Percentiles rank a stretch among this genome's conserved stretches.
Evolutionary conservation across 108 stramenopile genomes (phyloP).

Genomic region (Fistulifera solaris): DNA sequence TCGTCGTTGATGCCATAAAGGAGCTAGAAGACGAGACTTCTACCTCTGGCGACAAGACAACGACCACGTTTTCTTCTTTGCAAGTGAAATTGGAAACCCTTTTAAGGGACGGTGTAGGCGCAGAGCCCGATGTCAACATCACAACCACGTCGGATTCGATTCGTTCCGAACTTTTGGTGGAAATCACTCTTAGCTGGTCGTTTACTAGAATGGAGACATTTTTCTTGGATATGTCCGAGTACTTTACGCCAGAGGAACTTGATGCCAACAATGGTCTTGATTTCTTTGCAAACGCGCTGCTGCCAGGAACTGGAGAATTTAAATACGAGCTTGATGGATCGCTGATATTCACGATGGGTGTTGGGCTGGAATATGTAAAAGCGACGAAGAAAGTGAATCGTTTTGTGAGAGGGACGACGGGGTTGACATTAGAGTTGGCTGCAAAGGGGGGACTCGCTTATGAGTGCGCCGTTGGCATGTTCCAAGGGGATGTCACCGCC

Average conservation of each 20-base stretch:
- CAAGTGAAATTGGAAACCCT: conserved; percentile 14
- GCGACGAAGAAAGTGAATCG: conserved; percentile 7
- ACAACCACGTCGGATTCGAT: conserved; percentile 6
- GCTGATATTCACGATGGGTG: conserved; percentile 13
- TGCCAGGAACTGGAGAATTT: conserved; percentile 10
- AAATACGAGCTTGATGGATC: conserved; percentile 6
- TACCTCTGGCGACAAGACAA: conserved; percentile 3
- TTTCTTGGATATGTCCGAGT: conserved; percentile 14
- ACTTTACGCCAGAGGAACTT: conserved; percentile 12
- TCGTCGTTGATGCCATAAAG: conserved; percentile 9
- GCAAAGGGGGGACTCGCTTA: conserved; percentile 10
- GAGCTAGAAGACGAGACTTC: conserved; percentile 6
- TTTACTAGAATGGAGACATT: conserved; percentile 4
- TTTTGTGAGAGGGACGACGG: conserved; percentile 23
- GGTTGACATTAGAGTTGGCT: conserved; percentile 10
- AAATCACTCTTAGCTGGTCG: conserved; percentile 1
- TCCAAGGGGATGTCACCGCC: conserved; percentile 11
- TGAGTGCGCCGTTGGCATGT: conserved; percentile 14
- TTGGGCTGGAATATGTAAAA: conserved; percentile 15
- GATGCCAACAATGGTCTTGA: conserved; percentile 8
- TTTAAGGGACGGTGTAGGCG: conserved; percentile 23
- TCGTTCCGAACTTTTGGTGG: conserved; percentile 8
- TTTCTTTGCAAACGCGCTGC: conserved; percentile 7
- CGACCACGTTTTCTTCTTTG: conserved; percentile 9
- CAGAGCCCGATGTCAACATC: conserved; percentile 1